Conservation (phyloP, 2,329 filamentous ascomycete species). For the Exophiala sideris region DNA sequence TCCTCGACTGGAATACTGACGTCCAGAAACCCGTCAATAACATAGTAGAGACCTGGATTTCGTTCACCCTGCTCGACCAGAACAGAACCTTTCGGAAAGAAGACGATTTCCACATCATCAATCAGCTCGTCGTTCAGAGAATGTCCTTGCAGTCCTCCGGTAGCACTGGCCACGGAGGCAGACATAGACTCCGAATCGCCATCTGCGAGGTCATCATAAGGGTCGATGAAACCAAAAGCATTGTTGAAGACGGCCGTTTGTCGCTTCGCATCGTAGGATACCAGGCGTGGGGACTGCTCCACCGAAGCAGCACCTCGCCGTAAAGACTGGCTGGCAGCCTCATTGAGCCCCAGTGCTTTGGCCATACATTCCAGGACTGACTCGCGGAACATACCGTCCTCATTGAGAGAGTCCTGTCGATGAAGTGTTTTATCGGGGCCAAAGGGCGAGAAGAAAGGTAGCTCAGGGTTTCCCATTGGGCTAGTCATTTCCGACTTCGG, state of each 20-base stretch:
- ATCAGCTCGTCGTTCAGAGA: conserved; percentile 73
- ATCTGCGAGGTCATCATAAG: conserved; percentile 72
- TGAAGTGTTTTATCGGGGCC: conserved; percentile 18
- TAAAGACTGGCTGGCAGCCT: conserved; percentile 43
- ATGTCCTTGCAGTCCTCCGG: conserved; percentile 62
- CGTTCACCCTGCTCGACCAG: conserved; percentile 94
- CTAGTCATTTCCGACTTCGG: conserved; percentile 25
- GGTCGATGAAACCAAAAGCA: conserved; percentile 86
- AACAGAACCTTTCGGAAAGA: conserved; percentile 90
- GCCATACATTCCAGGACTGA: conserved; percentile 95
- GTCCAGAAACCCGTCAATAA: conserved; percentile 94
- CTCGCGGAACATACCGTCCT: conserved; percentile 82
- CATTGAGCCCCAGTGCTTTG: conserved; percentile 79
- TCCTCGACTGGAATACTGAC: conserved; percentile 77
- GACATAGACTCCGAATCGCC: conserved; percentile 81
- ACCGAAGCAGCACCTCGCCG: conserved; percentile 66
- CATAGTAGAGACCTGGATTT: conserved; percentile 96
- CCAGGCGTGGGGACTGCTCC: conserved; percentile 78
- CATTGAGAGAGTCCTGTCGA: conserved; percentile 73
- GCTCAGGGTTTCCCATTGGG: conserved; percentile 46
- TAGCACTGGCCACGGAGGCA: conserved; percentile 62
- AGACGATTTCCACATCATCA: conserved; percentile 94
- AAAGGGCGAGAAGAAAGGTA: conserved; percentile 35
- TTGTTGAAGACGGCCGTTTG: conserved; percentile 80
- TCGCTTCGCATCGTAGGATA: conserved; percentile 77